These are phyloP conservation scores for Aspergillus phoenicis DNA, from an alignment of 2,329 filamentous ascomycete genomes.

Conservation along the genomic window DNA sequence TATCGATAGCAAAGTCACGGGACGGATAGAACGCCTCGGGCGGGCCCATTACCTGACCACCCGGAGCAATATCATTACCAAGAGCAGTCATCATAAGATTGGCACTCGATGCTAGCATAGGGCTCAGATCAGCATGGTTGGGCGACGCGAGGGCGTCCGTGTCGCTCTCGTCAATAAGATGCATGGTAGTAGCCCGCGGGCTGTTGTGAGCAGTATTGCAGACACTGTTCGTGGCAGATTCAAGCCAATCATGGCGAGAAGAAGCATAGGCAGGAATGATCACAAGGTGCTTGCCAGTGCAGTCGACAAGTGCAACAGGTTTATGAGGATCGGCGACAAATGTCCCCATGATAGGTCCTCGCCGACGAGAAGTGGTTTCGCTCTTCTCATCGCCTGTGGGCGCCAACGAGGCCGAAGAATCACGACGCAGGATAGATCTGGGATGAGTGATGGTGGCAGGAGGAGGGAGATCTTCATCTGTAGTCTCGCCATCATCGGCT, in stretches of 20 bases:
- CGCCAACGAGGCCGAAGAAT: slow-evolving; percentile 49
- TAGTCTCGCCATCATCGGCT: slow-evolving; percentile 64
- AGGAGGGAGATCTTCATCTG: slow-evolving; percentile 59
- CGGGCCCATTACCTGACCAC: slow-evolving; percentile 69
- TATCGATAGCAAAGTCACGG: slow-evolving; percentile 58
- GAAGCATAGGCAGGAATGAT: slow-evolving; percentile 52
- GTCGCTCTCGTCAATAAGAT: slow-evolving; percentile 49
- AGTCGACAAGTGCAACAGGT: slow-evolving; percentile 51
- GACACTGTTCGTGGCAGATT: slow-evolving; percentile 45
- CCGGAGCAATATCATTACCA: slow-evolving; percentile 51
- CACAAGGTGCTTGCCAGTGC: slow-evolving; percentile 51
- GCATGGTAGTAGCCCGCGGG: slow-evolving; percentile 42
- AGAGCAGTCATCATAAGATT: slow-evolving; percentile 80
- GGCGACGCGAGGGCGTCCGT: slow-evolving; percentile 46
- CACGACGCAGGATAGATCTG: slow-evolving; percentile 54
- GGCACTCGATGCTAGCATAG: slow-evolving; percentile 67
- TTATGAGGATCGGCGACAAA: slow-evolving; percentile 53
- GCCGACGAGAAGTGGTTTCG: slow-evolving; percentile 39
- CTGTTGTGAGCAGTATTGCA: slow-evolving; percentile 48
- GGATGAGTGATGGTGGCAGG: slow-evolving; percentile 52
- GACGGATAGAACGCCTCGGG: slow-evolving; percentile 76
- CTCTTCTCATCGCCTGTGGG: slow-evolving; percentile 43
- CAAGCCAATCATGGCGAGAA: slow-evolving; percentile 50
- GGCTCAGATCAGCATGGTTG: slow-evolving; percentile 43
- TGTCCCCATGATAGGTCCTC: slow-evolving; percentile 51